These are phyloP conservation scores for Myotisia sp. DNA, from an alignment of 2,329 filamentous ascomycete species.

Conservation along the genomic window DNA sequence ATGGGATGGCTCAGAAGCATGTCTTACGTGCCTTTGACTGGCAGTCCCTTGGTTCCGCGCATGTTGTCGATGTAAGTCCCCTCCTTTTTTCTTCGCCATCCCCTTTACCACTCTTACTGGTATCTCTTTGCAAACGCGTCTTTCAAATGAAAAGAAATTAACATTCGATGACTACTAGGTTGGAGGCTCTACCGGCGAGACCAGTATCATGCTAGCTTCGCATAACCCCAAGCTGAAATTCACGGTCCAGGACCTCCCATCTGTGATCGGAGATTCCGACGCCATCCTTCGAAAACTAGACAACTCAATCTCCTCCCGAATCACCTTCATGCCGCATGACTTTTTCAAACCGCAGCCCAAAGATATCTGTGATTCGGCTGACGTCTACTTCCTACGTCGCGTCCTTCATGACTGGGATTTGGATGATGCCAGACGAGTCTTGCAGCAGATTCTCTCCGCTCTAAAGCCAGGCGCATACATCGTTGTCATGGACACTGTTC, in stretches of 20 bases:
- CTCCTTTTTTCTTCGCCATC: too few species aligned
- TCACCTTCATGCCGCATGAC: conserved; percentile 22
- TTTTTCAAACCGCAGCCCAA: conserved; percentile 26
- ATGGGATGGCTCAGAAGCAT: conserved; percentile 42
- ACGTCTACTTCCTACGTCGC: conserved; percentile 25
- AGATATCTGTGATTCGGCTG: conserved; percentile 10
- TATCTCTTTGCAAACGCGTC: too few species aligned
- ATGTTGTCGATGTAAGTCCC: conserved; percentile 1
- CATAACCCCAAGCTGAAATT: conserved; percentile 31
- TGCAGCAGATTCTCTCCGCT: conserved; percentile 22
- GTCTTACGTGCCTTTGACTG: conserved; percentile 44
- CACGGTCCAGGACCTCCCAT: conserved; percentile 32
- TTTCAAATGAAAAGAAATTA: too few species aligned
- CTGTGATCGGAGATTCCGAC: not conserved
- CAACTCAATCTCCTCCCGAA: conserved; percentile 17
- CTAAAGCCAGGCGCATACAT: conserved; percentile 14
- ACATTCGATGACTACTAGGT: conserved; percentile 11
- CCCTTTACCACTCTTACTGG: too few species aligned
- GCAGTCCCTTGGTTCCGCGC: conserved; percentile 22
- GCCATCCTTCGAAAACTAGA: conserved; percentile 18
- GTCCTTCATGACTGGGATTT: conserved; percentile 31
- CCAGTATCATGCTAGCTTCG: conserved; percentile 29
- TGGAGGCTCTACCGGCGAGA: conserved; percentile 32
- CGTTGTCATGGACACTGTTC: conserved; percentile 22
- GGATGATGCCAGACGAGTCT: conserved; percentile 23